A percentile compares a stretch with the other conserved stretches of the same genome.
Conservation (phyloP, 2,329 filamentous ascomycete species). For the Aspergillus ibericus region DNA sequence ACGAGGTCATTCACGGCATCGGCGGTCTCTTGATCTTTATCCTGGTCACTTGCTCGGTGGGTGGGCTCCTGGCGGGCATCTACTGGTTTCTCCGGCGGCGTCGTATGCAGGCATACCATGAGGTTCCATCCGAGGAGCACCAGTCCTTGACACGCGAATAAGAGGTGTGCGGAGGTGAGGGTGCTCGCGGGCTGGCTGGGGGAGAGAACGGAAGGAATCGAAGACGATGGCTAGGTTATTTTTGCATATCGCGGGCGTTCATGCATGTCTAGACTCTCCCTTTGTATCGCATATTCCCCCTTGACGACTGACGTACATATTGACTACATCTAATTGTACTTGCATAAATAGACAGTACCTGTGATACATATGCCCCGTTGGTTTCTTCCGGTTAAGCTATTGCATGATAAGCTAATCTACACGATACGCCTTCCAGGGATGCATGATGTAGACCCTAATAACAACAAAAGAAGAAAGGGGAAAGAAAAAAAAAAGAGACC, state of each 20-base stretch:
- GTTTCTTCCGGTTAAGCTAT: neutral
- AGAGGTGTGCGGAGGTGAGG: neutral
- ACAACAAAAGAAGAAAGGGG: too few relatives aligned
- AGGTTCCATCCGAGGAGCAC: slow-evolving; percentile 32
- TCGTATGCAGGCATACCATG: slow-evolving; percentile 28
- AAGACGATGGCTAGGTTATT: neutral
- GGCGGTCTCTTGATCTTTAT: slow-evolving; percentile 33
- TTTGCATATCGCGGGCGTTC: slow-evolving; percentile 8
- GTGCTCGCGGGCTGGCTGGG: neutral
- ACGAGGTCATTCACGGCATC: slow-evolving; percentile 32
- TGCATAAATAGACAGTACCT: neutral
- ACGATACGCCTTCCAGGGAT: too few relatives aligned
- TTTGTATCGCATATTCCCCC: neutral
- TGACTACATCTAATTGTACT: slow-evolving; percentile 4
- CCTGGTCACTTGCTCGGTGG: slow-evolving; percentile 23
- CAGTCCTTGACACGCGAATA: slow-evolving; percentile 16
- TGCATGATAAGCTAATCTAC: too few relatives aligned
- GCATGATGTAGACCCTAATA: too few relatives aligned
- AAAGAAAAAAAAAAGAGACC: too few relatives aligned
- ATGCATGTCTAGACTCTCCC: neutral
- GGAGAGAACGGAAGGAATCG: neutral
- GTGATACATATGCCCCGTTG: neutral
- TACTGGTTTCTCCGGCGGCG: slow-evolving; percentile 24
- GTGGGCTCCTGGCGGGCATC: slow-evolving; percentile 24
- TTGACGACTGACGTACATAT: slow-evolving; percentile 11